Evolutionary conservation across 495 filamentous ascomycete genomes (phyloP).

Genomic region (Saxophila tyrrhenica): DNA sequence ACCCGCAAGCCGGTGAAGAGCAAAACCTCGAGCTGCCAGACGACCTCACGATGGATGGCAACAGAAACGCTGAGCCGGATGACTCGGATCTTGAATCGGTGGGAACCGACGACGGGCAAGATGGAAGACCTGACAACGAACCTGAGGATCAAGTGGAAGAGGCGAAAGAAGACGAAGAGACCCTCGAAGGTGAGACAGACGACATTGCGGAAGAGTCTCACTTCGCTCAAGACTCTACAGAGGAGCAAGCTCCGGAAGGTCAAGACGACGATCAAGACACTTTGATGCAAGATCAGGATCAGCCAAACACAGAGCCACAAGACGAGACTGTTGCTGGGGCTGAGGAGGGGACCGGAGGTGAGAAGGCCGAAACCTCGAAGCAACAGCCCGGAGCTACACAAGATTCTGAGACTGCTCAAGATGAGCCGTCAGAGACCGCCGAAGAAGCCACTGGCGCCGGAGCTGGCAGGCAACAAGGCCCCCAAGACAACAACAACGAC

Average conservation of each 20-base stretch:
- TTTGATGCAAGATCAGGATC: constrained; percentile 18
- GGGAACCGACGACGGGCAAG: constrained; percentile 48
- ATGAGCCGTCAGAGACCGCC: background rate
- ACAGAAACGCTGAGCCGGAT: constrained; percentile 47
- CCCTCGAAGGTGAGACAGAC: background rate
- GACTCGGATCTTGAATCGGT: constrained; percentile 44
- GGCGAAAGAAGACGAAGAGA: constrained; percentile 4
- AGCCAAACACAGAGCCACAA: constrained; percentile 14
- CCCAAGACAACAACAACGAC: background rate
- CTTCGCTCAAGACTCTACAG: constrained; percentile 1
- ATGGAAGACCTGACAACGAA: constrained; percentile 15
- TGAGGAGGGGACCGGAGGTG: constrained; percentile 4
- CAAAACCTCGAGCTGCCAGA: constrained; percentile 55
- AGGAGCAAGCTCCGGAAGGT: constrained; percentile 12
- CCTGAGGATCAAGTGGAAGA: constrained; percentile 44
- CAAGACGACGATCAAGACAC: constrained; percentile 21
- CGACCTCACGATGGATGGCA: constrained; percentile 56
- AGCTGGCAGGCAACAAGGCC: background rate
- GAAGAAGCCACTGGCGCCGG: background rate
- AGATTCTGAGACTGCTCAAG: constrained; percentile 1
- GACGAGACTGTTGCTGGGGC: constrained; percentile 3
- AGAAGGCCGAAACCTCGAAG: background rate
- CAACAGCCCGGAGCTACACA: background rate
- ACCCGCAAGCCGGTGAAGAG: constrained; percentile 63
- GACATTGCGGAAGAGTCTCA: background rate